Evolutionary conservation across 148 eudicot genomes (phyloP).

Genomic region (Silene uniflora): DNA sequence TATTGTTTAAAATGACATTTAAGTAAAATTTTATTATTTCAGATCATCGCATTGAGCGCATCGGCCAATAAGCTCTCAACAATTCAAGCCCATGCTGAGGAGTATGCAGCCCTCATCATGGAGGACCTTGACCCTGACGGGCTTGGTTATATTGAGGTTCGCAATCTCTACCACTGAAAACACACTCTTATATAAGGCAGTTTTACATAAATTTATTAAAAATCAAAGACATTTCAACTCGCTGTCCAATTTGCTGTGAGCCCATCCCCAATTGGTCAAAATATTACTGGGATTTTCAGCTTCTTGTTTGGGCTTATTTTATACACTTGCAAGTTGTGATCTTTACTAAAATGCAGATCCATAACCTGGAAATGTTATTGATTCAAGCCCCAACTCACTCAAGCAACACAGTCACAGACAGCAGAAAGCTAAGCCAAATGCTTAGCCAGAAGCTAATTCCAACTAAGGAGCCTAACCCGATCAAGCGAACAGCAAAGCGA

Average conservation of each 20-base stretch:
- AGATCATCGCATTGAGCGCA: conserved; percentile 42
- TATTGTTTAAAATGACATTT: neutral
- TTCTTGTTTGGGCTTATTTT: no score
- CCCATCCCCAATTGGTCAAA: neutral
- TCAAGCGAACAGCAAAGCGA: conserved; percentile 29
- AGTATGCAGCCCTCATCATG: conserved; percentile 53
- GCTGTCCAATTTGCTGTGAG: neutral
- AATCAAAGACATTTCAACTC: no score
- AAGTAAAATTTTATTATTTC: conserved; percentile 8
- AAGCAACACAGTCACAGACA: conserved; percentile 35
- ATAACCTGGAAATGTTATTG: conserved; percentile 51
- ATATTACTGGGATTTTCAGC: no score
- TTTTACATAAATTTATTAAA: no score
- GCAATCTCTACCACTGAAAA: neutral
- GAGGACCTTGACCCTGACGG: conserved; percentile 50
- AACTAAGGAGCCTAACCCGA: conserved; percentile 44
- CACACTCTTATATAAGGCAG: no score
- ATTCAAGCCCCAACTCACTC: conserved; percentile 51
- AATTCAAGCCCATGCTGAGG: conserved; percentile 42
- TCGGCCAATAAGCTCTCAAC: conserved; percentile 42
- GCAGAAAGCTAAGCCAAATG: conserved; percentile 40
- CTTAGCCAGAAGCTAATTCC: conserved; percentile 50
- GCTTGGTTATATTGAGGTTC: conserved; percentile 46
- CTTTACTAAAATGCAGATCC: conserved; percentile 25
- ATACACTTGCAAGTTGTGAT: neutral